Conservation (phyloP, 495 filamentous ascomycete species). For the Penicillium tannophilum region DNA sequence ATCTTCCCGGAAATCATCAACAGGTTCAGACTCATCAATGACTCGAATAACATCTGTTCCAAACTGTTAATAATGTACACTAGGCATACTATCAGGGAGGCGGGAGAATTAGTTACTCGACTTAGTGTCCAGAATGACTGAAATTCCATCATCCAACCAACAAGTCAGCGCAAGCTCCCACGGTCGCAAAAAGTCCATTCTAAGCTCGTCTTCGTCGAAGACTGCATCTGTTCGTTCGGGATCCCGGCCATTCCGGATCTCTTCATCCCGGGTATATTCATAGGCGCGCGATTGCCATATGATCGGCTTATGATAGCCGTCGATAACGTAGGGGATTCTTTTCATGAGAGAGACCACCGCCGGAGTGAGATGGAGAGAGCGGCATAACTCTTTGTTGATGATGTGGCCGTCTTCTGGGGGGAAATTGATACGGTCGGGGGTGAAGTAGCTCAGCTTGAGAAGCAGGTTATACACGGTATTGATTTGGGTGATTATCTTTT, state of each 20-base stretch:
- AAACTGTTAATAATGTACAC: neutral
- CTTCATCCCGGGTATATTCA: conserved; percentile 1
- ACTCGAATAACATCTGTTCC: conserved; percentile 5
- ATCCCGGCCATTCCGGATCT: conserved; percentile 6
- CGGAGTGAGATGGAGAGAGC: conserved; percentile 4
- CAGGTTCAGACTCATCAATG: conserved; percentile 5
- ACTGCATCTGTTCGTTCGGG: neutral
- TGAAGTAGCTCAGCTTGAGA: conserved; percentile 6
- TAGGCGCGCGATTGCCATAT: conserved; percentile 2
- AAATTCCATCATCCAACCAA: conserved; percentile 9
- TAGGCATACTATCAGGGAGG: neutral
- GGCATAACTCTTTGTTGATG: conserved; percentile 8
- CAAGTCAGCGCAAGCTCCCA: conserved; percentile 8
- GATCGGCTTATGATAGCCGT: conserved; percentile 7
- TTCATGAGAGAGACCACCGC: conserved; percentile 9
- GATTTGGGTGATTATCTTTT: conserved; percentile 7
- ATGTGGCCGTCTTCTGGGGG: conserved; percentile 4
- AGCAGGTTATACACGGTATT: conserved; percentile 8
- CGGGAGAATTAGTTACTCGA: neutral
- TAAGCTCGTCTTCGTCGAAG: neutral
- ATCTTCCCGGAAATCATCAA: conserved; percentile 7
- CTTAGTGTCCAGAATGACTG: conserved; percentile 8
- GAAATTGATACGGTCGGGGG: neutral
- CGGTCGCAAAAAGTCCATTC: conserved; percentile 10
- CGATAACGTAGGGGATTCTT: conserved; percentile 1